Base-by-base conservation (phyloP, 2,329 filamentous ascomycete species). In the Paramyrothecium roridum region DNA sequence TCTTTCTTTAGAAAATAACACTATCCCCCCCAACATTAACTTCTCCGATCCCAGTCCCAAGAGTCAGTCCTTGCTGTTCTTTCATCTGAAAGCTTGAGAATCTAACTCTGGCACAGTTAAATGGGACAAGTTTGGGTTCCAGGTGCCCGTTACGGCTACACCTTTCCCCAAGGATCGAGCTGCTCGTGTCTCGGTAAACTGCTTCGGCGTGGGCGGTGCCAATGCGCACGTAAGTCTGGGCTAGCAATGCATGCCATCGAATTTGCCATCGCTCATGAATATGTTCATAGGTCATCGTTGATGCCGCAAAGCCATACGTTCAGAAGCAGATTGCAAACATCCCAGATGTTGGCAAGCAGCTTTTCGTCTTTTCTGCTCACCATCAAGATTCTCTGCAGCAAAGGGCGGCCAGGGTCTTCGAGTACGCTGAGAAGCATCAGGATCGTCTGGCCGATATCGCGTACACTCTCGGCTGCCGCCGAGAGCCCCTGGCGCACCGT, bases 1-100 rank as follows among this genome's bases (percentile, higher is more conserved):
- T 2, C 50, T 80, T 13, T 68, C 70, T 0, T 55, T 79, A 1
- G 76, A 80, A 55, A 63, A 72, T 7, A 60, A 60, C 1, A 66
- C 57, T 2, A 77, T 78, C 12, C 74, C 71, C 0, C 74, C 73
- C 0, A 75, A 70, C 19, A 71, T 75, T 45, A 71, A 76, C 52
- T 75, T 72, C 55, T 52, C 53, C 1, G 58, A 54, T 0, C 66
- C 67, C 0, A 74, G 71, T 33, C 67, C 70, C 0, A 76, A 73
- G 67, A 80, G 58, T 60, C 6, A 60, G 54, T 37, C 20, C 20
- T 17, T 19, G 10, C 10, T 19, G 33, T 52, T 30, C 10, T 13
- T 13, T 8, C 8, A 21, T 48, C 16, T 23, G 46, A 13, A 13
- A 3, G 8, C 17, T 7, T 26, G 10, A 13, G n/a, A 21, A 47